Base-by-base conservation (phyloP, 805 yeast species). In the Komagataella pastoris region DNA sequence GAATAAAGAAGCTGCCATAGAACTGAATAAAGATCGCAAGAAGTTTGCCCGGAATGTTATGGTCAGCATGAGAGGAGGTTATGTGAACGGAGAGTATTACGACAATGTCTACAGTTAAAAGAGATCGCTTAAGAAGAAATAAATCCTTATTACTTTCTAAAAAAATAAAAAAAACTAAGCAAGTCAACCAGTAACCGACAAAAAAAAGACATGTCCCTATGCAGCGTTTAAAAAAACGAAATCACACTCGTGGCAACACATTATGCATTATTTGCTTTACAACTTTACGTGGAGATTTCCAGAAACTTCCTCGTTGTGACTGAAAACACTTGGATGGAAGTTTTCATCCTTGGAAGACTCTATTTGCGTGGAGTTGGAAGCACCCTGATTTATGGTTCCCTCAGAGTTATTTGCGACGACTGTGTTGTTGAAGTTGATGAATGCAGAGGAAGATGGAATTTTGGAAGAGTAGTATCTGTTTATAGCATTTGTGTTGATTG, bases 1-100 rank as follows among this genome's bases (percentile, higher is more conserved):
- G 58, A 93, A 93, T 65, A 88, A 89, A 61, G 85, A 77, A n/a
- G 95, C 96, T 2, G 96, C 96, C 3, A 76, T 77, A 48, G 72
- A 71, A 24, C 66, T 83, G 46, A 68, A 65, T 10, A 67, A 66
- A 53, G 73, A 74, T 59, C 72, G 73, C 17, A 62, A 64, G 2
- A 55, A 61, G 44, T 91, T 89, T 65, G 71, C 71, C 18, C 62
- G 71, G 19, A 74, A 79, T 54, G 97, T 87, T 2, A 62, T 59
- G 44, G 60, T 65, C 17, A 66, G 91, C 3, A 86, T 90, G 95
- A 65, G 68, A 46, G 98, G 98, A n/a, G 79, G 82, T 0, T 62
- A 63, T 45, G 74, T 88, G 12, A 78, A 76, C 43, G 73, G 73
- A 44, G 79, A 75, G 44, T 60, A 62, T 53, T 89, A 81, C 62